Evolutionary conservation across 331 rosid species (phyloP).

Genomic region (Rhamnella rubrinervis): DNA sequence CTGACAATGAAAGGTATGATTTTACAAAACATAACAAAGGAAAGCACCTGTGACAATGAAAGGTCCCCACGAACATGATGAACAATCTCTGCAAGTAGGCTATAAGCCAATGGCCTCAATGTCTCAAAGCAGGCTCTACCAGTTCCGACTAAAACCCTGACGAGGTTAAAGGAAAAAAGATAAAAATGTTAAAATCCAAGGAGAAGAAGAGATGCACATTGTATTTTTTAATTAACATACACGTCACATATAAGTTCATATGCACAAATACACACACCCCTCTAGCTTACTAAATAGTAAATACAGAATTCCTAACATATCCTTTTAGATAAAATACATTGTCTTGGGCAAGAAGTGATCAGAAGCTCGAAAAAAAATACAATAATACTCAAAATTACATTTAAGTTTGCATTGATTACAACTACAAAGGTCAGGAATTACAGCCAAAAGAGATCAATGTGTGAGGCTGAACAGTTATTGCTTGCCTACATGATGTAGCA

Average conservation of each 20-base stretch:
- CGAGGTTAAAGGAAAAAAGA: constrained; percentile 7
- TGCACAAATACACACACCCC: too few species aligned
- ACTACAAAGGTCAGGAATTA: too few species aligned
- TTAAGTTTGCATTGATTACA: not conserved
- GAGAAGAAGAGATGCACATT: too few species aligned
- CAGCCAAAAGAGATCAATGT: not conserved
- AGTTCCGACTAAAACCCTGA: constrained; percentile 91
- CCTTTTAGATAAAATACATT: too few species aligned
- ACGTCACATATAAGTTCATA: too few species aligned
- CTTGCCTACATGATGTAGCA: constrained; percentile 7
- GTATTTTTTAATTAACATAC: too few species aligned
- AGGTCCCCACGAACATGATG: constrained; percentile 97
- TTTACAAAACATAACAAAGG: constrained; percentile 9
- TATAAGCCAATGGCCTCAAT: constrained; percentile 93
- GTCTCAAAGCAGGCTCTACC: constrained; percentile 99
- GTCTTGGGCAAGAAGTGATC: too few species aligned
- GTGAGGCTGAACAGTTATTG: not conserved
- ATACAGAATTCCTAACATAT: too few species aligned
- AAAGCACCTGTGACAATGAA: constrained; percentile 75
- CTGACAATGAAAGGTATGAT: constrained; percentile 67
- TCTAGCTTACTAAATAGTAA: too few species aligned
- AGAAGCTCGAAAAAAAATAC: too few species aligned
- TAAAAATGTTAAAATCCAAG: not conserved
- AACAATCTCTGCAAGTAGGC: constrained; percentile 96
- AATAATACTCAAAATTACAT: not conserved